Conservation (phyloP, 257 asterid species). For the Penstemon newberryi region DNA sequence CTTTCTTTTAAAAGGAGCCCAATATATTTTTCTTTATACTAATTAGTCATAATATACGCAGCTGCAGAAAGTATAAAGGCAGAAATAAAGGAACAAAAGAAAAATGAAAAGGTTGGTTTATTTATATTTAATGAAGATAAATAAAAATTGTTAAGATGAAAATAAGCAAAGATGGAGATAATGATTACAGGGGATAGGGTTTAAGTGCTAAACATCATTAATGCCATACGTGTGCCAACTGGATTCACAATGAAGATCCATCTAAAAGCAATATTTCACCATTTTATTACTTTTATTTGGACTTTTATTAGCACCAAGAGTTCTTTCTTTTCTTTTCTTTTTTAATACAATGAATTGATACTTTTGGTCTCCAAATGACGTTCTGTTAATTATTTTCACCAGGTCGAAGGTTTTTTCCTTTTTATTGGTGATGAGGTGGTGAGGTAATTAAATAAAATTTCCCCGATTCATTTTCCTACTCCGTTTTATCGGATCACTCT, state of each 20-base stretch:
- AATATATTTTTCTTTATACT: constrained; percentile 20
- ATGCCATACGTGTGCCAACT: constrained; percentile 80
- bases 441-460: not conserved
- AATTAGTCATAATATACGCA: constrained; percentile 34
- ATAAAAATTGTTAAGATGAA: constrained; percentile 12
- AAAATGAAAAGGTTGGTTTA: not conserved
- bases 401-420: constrained; percentile 13
- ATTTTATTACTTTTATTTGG: constrained; percentile 25
- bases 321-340: not conserved
- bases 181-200: constrained; percentile 56
- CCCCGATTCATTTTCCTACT: not conserved
- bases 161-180: constrained; percentile 47
- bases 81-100: not conserved
- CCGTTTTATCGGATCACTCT: not conserved
- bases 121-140: not conserved
- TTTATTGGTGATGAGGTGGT: not conserved
- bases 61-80: constrained; percentile 21
- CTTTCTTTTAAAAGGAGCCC: constrained; percentile 38
- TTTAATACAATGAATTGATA: constrained; percentile 12
- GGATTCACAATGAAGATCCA: constrained; percentile 45
- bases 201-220: constrained; percentile 70
- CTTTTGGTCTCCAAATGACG: constrained; percentile 46
- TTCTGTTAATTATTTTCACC: constrained; percentile 44
- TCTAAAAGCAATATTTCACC: constrained; percentile 21
- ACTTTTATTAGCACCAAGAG: constrained; percentile 20